Percentiles rank a stretch among this genome's conserved stretches.
These are phyloP conservation scores for Penicillium paradoxum DNA, from an alignment of 495 filamentous ascomycete genomes.

Conservation along the genomic window DNA sequence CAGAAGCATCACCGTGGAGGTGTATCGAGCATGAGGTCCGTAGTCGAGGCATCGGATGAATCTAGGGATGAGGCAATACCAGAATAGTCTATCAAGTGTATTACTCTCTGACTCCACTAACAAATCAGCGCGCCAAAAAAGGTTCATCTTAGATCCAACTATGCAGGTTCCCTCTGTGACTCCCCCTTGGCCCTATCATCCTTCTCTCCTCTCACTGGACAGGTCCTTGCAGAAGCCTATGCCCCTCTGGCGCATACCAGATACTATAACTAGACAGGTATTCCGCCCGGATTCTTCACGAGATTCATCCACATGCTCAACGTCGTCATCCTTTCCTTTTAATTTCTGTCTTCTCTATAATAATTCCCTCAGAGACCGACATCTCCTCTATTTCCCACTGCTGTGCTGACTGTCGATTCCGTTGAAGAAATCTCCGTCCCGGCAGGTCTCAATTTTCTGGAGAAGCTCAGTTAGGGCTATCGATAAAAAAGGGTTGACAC, in stretches of 20 bases:
- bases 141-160: conserved; percentile 30
- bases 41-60: conserved; percentile 5
- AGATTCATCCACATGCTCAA: conserved; percentile 36
- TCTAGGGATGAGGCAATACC: conserved; percentile 17
- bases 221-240: conserved; percentile 16
- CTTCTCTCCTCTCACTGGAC: conserved; percentile 17
- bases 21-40: not conserved
- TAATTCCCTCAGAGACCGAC: conserved; percentile 8
- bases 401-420: conserved; percentile 9
- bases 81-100: conserved; percentile 4
- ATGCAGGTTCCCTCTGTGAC: conserved; percentile 19
- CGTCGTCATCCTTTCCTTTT: conserved; percentile 27
- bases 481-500: conserved; percentile 41
- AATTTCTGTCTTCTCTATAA: conserved; percentile 2
- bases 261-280: conserved; percentile 29
- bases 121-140: conserved; percentile 20
- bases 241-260: conserved; percentile 25
- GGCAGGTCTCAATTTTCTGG: conserved; percentile 28
- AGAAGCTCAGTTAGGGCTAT: conserved; percentile 30
- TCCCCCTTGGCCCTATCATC: conserved; percentile 7
- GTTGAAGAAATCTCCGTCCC: conserved; percentile 23
- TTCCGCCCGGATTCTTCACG: conserved; percentile 35
- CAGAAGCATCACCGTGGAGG: too few relatives aligned
- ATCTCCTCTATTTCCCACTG: conserved; percentile 18
- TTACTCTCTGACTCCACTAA: conserved; percentile 12